These are phyloP conservation scores for Amorphotheca resinae DNA, from an alignment of 495 filamentous ascomycete genomes.

Conservation along the genomic window DNA sequence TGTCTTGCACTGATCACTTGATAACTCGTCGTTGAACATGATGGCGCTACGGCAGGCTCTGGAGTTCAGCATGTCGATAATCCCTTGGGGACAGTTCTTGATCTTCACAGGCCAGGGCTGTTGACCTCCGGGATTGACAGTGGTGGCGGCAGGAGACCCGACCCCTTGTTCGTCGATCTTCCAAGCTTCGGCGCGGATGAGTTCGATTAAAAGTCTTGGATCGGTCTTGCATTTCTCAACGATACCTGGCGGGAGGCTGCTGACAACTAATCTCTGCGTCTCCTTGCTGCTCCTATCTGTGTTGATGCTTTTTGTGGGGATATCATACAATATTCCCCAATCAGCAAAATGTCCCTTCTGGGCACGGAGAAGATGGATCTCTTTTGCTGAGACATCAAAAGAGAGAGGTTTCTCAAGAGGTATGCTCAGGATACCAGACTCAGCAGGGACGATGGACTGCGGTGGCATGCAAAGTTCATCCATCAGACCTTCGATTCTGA, in stretches of 20 bases:
- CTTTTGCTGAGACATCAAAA: conserved; percentile 48
- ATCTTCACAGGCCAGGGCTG: conserved; percentile 26
- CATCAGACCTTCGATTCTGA: conserved; percentile 62
- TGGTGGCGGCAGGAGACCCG: background rate
- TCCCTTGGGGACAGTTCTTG: conserved; percentile 55
- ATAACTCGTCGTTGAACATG: conserved; percentile 89
- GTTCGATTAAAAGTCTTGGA: conserved; percentile 50
- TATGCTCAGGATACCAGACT: conserved; percentile 38
- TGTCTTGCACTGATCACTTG: conserved; percentile 47
- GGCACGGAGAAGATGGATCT: conserved; percentile 41
- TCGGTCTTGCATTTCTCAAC: conserved; percentile 63
- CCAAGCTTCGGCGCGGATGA: conserved; percentile 70
- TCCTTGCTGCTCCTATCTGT: background rate
- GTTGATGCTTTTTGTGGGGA: conserved; percentile 12
- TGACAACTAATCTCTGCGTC: conserved; percentile 31
- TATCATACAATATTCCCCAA: conserved; percentile 63
- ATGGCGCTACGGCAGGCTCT: conserved; percentile 82
- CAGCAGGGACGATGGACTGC: conserved; percentile 33
- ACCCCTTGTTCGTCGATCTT: conserved; percentile 28
- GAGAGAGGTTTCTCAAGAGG: conserved; percentile 38
- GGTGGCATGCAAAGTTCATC: conserved; percentile 31
- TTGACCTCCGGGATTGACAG: background rate
- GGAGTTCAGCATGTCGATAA: conserved; percentile 83
- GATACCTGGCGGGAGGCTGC: conserved; percentile 55
- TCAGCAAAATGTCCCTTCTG: conserved; percentile 42